Evolutionary conservation across 2,329 filamentous ascomycete genomes (phyloP), one percentile per base, ranked within the genome.

Genomic region (Fusarium begoniae): DNA sequence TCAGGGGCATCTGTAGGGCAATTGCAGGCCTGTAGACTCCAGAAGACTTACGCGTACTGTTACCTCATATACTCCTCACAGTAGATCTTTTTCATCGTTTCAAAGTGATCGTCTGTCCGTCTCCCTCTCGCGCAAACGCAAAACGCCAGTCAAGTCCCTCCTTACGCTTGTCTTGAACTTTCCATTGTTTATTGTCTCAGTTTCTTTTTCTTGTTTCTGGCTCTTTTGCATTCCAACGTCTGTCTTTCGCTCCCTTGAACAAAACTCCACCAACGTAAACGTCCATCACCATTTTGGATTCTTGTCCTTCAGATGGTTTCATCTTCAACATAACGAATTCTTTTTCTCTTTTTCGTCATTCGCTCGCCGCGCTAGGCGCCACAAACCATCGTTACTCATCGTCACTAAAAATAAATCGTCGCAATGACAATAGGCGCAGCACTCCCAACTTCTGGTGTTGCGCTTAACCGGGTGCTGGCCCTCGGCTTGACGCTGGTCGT

Each of bases 401-500:
- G 30, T 20, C 45, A 6, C 45, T 44, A 65, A 32, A 67, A 54
- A 30, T 41, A 37, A 55, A n/a, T 32, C 55, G 22, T 38, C 55
- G 32, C 17, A 44, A 74, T 74, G 72, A 57, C 17, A 40, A 75
- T 74, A 72, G 37, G 62, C 38, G 71, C 71, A 47, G 50, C 48
- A 48, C 37, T 69, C 18, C 72, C 55, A 45, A 50, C 67, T 17
- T 59, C 70, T 18, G 56, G 72, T 56, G 35, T 66, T 68, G 72
- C 56, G 53, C 69, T 74, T 47, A 72, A 61, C 53, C 72, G 72
- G 53, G 69, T 73, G 22, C 24, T 74, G 40, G 72, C 72, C 24
- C 60, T 74, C 26, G 62, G 54, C 26, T 66, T 75, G 72, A 73
- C 72, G 72, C 72, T 75, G 72, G 72, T 67, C 72, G 72, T 75